phyloP scores from a whole-genome alignment of 2,329 filamentous ascomycete species.

The Aureobasidium sp. region DNA sequence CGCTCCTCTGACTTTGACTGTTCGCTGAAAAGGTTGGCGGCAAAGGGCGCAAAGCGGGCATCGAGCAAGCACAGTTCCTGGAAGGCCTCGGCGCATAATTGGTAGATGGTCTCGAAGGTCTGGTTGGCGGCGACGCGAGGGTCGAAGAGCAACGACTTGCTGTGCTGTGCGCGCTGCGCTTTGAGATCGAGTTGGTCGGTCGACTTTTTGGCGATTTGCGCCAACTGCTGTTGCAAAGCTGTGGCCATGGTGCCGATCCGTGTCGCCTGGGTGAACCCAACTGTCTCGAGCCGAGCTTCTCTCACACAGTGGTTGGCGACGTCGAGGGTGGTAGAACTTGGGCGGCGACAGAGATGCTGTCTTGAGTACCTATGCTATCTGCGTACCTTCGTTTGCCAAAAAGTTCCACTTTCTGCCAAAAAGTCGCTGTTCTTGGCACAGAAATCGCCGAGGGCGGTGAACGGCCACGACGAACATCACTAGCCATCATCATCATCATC shows the following conservation, averaged over 20 bases:
- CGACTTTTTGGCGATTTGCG: conserved; percentile 81
- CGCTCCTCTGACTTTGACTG: conserved; percentile 87
- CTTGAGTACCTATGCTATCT: background rate
- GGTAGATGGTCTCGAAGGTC: conserved; percentile 81
- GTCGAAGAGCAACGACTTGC: conserved; percentile 92
- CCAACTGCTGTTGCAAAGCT: conserved; percentile 85
- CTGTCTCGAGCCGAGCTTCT: background rate
- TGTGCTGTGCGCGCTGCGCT: conserved; percentile 83
- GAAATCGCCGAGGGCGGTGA: background rate
- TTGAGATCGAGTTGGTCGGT: conserved; percentile 88
- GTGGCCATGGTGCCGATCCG: conserved; percentile 55
- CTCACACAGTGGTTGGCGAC: background rate
- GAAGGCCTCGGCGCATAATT: conserved; percentile 81
- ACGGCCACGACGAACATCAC: too few species aligned
- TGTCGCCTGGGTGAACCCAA: background rate
- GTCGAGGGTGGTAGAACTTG: background rate
- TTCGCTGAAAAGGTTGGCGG: conserved; percentile 77
- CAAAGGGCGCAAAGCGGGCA: conserved; percentile 64
- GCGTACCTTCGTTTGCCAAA: background rate
- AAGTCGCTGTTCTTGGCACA: conserved; percentile 6
- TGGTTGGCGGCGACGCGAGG: conserved; percentile 75
- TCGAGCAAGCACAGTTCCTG: conserved; percentile 87
- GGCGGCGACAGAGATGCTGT: background rate
- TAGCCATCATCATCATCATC: too few species aligned
- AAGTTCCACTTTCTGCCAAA: conserved; percentile 11